Evolutionary conservation across 2,329 filamentous ascomycete species (phyloP).

Genomic region (Phyllachora maydis): DNA sequence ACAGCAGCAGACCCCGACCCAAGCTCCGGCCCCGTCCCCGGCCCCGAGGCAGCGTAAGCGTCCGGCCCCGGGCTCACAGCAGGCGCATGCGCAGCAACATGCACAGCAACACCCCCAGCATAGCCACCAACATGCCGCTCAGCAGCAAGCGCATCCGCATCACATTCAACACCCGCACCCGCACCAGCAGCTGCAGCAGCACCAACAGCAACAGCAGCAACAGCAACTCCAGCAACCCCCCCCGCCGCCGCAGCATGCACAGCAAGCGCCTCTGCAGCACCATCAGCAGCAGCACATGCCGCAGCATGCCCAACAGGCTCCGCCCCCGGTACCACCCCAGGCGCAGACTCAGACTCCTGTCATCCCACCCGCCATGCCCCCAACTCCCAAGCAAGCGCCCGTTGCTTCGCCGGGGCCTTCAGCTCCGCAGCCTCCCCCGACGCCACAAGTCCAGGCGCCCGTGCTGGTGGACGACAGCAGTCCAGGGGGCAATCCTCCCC

Average conservation of each 20-base stretch:
- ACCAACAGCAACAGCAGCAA: constrained; percentile 8
- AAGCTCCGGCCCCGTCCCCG: constrained; percentile 16
- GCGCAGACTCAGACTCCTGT: constrained; percentile 13
- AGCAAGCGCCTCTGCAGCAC: constrained; percentile 7
- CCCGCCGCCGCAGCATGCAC: constrained; percentile 9
- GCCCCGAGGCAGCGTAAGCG: constrained; percentile 16
- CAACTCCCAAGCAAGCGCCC: constrained; percentile 9
- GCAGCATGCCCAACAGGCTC: constrained; percentile 8
- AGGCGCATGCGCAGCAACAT: constrained; percentile 5
- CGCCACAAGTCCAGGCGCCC: constrained; percentile 7
- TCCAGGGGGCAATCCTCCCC: constrained; percentile 26
- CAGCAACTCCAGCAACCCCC: constrained; percentile 5
- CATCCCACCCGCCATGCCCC: constrained; percentile 3
- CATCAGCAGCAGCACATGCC: constrained; percentile 12
- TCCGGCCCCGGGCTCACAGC: too few relatives aligned
- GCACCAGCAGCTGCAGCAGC: constrained; percentile 6
- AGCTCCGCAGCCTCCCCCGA: constrained; percentile 8
- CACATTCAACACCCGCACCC: constrained; percentile 1
- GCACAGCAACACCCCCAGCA: constrained; percentile 1
- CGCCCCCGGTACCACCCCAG: constrained; percentile 5
- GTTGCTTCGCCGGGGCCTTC: constrained; percentile 8
- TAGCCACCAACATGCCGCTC: too few relatives aligned
- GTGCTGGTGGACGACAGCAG: constrained; percentile 12
- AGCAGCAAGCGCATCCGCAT: constrained; percentile 4
- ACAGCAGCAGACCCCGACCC: constrained; percentile 16